Percentiles rank a stretch among this genome's conserved stretches.
phyloP scores from a whole-genome alignment of 768 basidiomycete genomes.

The Trametes maxima region DNA sequence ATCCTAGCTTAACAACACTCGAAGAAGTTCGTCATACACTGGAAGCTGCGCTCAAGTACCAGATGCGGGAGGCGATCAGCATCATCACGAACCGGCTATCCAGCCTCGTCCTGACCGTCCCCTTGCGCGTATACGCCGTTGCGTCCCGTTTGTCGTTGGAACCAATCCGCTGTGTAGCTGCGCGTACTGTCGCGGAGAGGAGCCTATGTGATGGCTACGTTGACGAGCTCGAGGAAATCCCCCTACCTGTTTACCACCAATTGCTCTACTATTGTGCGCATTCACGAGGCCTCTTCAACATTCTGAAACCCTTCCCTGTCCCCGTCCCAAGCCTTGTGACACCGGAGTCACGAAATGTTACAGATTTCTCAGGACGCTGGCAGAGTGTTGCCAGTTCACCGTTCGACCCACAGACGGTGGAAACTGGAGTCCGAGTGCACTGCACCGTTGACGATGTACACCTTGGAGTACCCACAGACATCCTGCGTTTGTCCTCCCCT shows the following conservation, averaged over 20 bases:
- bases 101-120: conserved; percentile 28
- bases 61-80: conserved; percentile 24
- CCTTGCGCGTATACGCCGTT: conserved; percentile 37
- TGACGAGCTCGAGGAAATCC: conserved; percentile 12
- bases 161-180: conserved; percentile 33
- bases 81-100: conserved; percentile 10
- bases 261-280: conserved; percentile 8
- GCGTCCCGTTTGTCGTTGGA: conserved; percentile 35
- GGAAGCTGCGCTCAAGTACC: conserved; percentile 34
- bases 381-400: background rate
- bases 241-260: conserved; percentile 13
- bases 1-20: conserved; percentile 19
- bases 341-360: too few relatives aligned
- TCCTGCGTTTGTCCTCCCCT: conserved; percentile 60
- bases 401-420: conserved; percentile 49
- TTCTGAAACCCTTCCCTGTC: too few relatives aligned
- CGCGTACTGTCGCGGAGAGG: background rate
- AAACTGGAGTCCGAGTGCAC: conserved; percentile 44
- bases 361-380: too few relatives aligned
- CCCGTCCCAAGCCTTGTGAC: background rate
- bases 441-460: conserved; percentile 48
- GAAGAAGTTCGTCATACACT: background rate
- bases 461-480: conserved; percentile 54
- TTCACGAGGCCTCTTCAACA: background rate
- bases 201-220: background rate